A percentile compares a stretch with the other conserved stretches of the same genome.
Evolutionary conservation across 2,329 filamentous ascomycete species (phyloP).

Genomic region (Drechslerella stenobrocha): DNA sequence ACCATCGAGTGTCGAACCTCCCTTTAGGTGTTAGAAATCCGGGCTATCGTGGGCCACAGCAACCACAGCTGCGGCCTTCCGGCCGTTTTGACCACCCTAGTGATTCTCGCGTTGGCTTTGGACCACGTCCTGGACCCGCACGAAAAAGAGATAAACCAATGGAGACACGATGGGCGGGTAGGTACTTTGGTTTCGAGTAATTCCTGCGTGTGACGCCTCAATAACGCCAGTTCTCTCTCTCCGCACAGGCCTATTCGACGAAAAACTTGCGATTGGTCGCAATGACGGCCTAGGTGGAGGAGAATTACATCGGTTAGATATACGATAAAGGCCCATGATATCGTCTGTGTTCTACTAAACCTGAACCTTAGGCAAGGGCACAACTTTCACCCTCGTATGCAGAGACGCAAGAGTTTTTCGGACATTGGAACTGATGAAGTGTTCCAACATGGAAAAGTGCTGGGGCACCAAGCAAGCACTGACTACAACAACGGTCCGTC

Average conservation of each 20-base stretch:
- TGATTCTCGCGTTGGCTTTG: conserved; percentile 29
- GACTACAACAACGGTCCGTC: conserved; percentile 12
- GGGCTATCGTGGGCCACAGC: conserved; percentile 20
- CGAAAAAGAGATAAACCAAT: conserved; percentile 8
- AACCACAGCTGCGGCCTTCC: not conserved
- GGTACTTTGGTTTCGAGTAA: too few relatives aligned
- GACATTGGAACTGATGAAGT: not conserved
- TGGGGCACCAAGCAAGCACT: not conserved
- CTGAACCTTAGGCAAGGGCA: conserved; percentile 9
- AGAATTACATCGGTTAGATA: conserved; percentile 32
- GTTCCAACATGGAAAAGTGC: not conserved
- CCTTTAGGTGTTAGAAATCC: conserved; percentile 34
- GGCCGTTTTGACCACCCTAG: conserved; percentile 15
- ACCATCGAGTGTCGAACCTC: conserved; percentile 24
- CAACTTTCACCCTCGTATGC: conserved; percentile 23
- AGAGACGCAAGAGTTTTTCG: conserved; percentile 29
- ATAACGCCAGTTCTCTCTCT: too few relatives aligned
- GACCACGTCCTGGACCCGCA: conserved; percentile 16
- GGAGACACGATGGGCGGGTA: conserved; percentile 22
- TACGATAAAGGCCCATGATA: not conserved
- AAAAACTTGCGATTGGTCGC: conserved; percentile 7
- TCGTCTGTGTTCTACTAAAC: not conserved
- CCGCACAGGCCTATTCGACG: conserved; percentile 26
- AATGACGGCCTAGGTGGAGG: conserved; percentile 33
- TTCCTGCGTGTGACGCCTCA: too few relatives aligned